Conservation (phyloP, 108 stramenopile species). For the Pseudonitzschia delicatissima region DNA sequence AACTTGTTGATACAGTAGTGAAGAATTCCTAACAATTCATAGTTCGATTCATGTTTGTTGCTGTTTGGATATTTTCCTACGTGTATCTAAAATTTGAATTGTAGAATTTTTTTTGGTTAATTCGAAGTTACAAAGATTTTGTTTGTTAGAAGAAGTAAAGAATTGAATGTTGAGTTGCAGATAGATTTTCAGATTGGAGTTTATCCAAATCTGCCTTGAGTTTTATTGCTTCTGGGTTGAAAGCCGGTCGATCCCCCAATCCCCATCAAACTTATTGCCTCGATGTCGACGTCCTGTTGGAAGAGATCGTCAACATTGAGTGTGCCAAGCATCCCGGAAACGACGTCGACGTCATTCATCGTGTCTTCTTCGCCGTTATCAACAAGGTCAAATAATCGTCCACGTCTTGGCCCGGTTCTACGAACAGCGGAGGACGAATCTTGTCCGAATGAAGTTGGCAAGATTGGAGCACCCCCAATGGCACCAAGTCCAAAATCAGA, state of each 20-base stretch:
- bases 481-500: slow-evolving; percentile 31
- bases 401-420: slow-evolving; percentile 40
- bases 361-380: slow-evolving; percentile 60
- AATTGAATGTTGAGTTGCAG: too few species aligned
- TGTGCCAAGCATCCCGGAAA: slow-evolving; percentile 73
- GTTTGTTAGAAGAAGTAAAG: too few species aligned
- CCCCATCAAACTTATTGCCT: slow-evolving; percentile 85
- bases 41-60: too few species aligned
- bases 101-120: too few species aligned
- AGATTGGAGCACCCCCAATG: slow-evolving; percentile 24
- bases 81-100: too few species aligned
- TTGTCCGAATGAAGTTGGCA: not conserved
- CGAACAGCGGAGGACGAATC: not conserved
- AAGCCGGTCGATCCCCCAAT: slow-evolving; percentile 36
- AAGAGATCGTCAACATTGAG: slow-evolving; percentile 67
- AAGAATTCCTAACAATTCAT: too few species aligned
- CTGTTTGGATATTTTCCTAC: too few species aligned
- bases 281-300: slow-evolving; percentile 76
- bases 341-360: slow-evolving; percentile 57
- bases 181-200: not conserved
- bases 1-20: too few species aligned
- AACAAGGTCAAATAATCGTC: slow-evolving; percentile 81
- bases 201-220: slow-evolving; percentile 16
- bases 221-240: slow-evolving; percentile 4
- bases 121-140: too few species aligned